Base-by-base conservation (phyloP, 2,329 filamentous ascomycete genomes). In the Exophiala alcalophila region DNA sequence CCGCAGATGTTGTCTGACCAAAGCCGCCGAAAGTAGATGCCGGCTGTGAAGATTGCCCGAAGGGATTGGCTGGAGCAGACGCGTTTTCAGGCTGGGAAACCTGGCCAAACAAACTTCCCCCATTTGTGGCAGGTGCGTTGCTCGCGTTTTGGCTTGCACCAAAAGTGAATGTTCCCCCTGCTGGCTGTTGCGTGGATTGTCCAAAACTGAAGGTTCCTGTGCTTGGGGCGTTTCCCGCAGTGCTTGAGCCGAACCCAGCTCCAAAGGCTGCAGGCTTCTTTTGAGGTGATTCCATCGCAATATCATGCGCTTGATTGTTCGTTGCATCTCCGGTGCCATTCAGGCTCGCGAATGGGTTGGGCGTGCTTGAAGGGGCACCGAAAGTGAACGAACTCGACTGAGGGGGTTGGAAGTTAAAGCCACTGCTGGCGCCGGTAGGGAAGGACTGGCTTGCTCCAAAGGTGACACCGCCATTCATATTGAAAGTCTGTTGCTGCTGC, bases 211-310 rank as follows among this genome's bases (percentile, higher is more conserved):
- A 54, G 20, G 6, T 40, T 5, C 35, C 42, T 19, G 49, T 41
- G 21, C 24, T 20, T 14, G 28, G 36, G 24, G 16, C 38, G 26
- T 21, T 40, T 18, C 35, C 33, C 11, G n/a, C 21, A 21, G 38
- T 46, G 25, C 32, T 46, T 21, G 45, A 25, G 6, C 44, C 46
- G 35, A 55, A 54, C 29, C 37, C 19, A 24, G 23, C 39, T 12
- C 43, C 44, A 29, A 44, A 34, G n/a, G n/a, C n/a, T n/a, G 32
- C 34, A 12, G 40, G 19, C 23, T 52, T 50, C 43, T 53, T 54
- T 21, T 54, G 51, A 14, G 49, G 50, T 12, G 47, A 49, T 23
- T 54, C 51, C 53, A 56, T 55, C 30, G 48, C 47, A 24, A 47
- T 32, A 32, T 56, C 49, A 4, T 47, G 31, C 16, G 38, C 38